Evolutionary conservation across 2,329 filamentous ascomycete species (phyloP), one percentile per base, ranked within the genome.

Genomic region (Cyclaneusma minus): DNA sequence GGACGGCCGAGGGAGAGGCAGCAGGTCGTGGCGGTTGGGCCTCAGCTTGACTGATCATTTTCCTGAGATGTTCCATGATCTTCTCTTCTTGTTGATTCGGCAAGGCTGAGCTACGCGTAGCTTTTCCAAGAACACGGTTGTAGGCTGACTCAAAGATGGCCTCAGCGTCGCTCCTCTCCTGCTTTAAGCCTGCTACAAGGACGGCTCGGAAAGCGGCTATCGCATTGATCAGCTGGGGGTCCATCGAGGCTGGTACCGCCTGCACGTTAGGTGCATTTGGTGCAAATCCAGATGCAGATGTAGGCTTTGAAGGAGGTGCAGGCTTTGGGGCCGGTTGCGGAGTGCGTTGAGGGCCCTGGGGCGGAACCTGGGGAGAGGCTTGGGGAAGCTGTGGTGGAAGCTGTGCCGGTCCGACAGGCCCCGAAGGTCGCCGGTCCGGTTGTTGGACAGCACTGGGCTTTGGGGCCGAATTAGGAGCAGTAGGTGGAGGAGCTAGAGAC

Each of bases 111-210:
- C 28, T 36, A 8, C 19, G 15, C 6, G 18, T 22, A 8, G 13
- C 28, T 4, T 35, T 28, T 10, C 42, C 40, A 18, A 47, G 35
- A 13, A 46, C 43, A 15, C 41, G 36, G 20, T 45, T 41, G 13
- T 44, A 35, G 5, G 45, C 43, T 4, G 39, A 42, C 18, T 42
- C 36, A n/a, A 50, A 32, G 19, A 48, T 34, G 10, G 33, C 37
- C 24, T 44, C 42, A 4, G 37, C 36, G 11, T 27, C 18, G 13
- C 22, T 30, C 28, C 44, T 36, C 11, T 29, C 18, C 12, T 30
- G 17, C 16, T 34, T 38, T 5, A 16, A 16, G 28, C 22, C 17
- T 23, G 30, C 35, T 26, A 44, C 24, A 28, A 30, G 15, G 16
- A 15, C 26, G 6, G 42, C 20, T 6, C 48, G 24, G 12, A 24